Conservation (phyloP, 345 rosid species). For the Pugionium dolabratum region DNA sequence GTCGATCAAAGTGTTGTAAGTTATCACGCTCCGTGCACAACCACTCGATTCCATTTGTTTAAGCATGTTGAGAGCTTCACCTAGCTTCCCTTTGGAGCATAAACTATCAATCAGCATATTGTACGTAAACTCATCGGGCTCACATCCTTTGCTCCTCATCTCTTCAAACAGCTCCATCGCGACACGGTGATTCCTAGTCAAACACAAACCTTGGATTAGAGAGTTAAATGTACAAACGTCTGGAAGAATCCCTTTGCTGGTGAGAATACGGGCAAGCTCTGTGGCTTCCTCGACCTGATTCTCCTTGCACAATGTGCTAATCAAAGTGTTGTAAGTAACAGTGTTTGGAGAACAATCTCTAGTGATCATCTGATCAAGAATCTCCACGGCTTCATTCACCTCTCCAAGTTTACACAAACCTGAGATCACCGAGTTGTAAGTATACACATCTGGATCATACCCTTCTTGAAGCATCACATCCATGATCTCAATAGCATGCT, state of each 20-base stretch:
- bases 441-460: conserved; percentile 75
- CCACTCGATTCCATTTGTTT: conserved; percentile 82
- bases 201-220: conserved; percentile 78
- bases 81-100: conserved; percentile 63
- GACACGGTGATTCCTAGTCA: conserved; percentile 50
- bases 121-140: conserved; percentile 83
- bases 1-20: conserved; percentile 82
- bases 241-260: conserved; percentile 75
- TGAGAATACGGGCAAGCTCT: conserved; percentile 62
- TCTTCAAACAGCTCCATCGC: conserved; percentile 76
- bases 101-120: conserved; percentile 79
- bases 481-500: conserved; percentile 79
- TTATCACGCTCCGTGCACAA: conserved; percentile 72
- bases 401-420: conserved; percentile 85
- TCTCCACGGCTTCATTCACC: conserved; percentile 74
- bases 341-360: conserved; percentile 86
- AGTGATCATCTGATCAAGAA: conserved; percentile 72
- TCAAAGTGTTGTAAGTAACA: conserved; percentile 86
- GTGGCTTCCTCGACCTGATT: conserved; percentile 80
- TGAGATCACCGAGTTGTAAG: conserved; percentile 76
- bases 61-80: conserved; percentile 65
- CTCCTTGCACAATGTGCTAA: conserved; percentile 78
- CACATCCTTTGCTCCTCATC: conserved; percentile 82
- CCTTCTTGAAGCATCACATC: conserved; percentile 89
- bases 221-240: conserved; percentile 65